Conservation (phyloP, 306 rosid species). For the Argentina anserina region DNA sequence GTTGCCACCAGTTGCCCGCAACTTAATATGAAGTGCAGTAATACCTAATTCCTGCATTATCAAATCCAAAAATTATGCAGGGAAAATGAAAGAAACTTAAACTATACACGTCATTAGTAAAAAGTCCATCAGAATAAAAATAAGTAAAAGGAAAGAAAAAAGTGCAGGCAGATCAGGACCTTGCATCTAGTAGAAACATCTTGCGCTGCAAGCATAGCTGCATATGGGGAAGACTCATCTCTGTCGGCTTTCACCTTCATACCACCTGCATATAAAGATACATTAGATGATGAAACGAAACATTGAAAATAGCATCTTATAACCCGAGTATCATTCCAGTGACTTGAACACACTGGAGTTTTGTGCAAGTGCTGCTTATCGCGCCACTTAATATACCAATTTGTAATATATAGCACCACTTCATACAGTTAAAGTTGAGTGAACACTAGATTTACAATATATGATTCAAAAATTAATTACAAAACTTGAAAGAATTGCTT, state of each 20-base stretch:
- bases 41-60: slow-evolving; percentile 67
- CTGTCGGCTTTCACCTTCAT: slow-evolving; percentile 91
- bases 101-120: no score
- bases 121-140: no score
- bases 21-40: slow-evolving; percentile 80
- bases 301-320: no score
- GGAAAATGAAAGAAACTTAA: background rate
- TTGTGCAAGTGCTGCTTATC: no score
- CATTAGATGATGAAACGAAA: background rate
- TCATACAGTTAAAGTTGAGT: background rate
- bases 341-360: background rate
- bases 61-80: background rate
- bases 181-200: slow-evolving; percentile 84
- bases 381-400: no score
- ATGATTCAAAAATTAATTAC: no score
- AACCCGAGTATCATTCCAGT: background rate
- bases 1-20: slow-evolving; percentile 89
- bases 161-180: slow-evolving; percentile 24
- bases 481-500: background rate
- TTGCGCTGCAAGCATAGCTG: slow-evolving; percentile 92
- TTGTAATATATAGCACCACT: background rate
- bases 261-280: slow-evolving; percentile 46
- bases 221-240: slow-evolving; percentile 83
- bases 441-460: background rate
- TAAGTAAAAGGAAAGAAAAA: background rate